These are phyloP conservation scores for Medakamo hakoo DNA, from an alignment of 139 green algal genomes.

Conservation along the genomic window DNA sequence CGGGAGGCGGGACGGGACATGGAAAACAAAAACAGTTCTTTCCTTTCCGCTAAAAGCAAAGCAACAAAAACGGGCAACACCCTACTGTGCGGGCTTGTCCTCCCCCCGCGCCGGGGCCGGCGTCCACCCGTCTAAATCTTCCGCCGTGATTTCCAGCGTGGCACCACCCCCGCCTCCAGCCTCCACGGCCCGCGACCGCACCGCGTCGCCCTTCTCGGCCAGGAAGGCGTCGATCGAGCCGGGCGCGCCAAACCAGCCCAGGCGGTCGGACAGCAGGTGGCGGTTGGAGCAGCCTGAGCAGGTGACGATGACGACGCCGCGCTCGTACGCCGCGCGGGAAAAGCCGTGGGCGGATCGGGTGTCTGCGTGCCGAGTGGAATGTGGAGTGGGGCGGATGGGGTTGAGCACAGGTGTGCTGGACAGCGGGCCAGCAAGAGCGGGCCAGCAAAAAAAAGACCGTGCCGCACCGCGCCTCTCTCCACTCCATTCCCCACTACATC, in stretches of 20 bases:
- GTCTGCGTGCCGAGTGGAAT: no score
- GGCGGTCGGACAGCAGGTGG: slow-evolving; percentile 47
- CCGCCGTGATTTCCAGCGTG: slow-evolving; percentile 18
- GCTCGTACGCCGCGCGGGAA: slow-evolving; percentile 28
- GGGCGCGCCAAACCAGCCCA: slow-evolving; percentile 39
- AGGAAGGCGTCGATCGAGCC: slow-evolving; percentile 18
- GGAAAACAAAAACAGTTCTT: background rate
- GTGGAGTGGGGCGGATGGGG: no score
- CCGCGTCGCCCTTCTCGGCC: background rate
- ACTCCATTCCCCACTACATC: no score
- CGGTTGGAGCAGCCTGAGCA: slow-evolving; percentile 35
- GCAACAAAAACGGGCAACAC: background rate
- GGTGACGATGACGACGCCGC: slow-evolving; percentile 40
- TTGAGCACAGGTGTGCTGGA: no score
- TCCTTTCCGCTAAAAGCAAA: background rate
- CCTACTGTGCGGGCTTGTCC: background rate
- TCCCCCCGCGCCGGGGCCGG: background rate
- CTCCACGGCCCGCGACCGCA: slow-evolving; percentile 5
- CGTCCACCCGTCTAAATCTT: slow-evolving; percentile 19
- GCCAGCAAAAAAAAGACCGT: no score
- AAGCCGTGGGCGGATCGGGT: slow-evolving; percentile 37
- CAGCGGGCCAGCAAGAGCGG: no score
- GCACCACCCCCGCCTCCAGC: background rate
- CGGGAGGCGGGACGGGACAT: background rate
- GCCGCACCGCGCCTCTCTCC: no score